Evolutionary conservation across 2,329 filamentous ascomycete species (phyloP), one percentile per base, ranked within the genome.

Genomic region (Nigrospora oryzae): DNA sequence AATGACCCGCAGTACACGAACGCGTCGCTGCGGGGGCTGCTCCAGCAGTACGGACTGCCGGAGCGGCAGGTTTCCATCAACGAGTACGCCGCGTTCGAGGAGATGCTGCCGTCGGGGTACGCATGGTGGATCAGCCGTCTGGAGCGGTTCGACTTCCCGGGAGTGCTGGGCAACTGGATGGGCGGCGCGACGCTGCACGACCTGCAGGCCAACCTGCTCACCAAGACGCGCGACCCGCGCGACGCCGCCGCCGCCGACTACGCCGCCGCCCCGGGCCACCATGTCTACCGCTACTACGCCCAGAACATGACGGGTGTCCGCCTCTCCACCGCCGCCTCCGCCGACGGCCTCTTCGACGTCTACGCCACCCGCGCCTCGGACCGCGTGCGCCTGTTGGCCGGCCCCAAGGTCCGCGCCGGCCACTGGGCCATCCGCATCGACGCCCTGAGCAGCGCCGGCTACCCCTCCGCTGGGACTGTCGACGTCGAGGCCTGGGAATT

Each of bases 221-320:
- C 44, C 42, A 44, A 47, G 37, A 28, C 36, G 3, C 31, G 34
- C n/a, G 33, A 44, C 31, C 41, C 45, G 15, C 40, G 40, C 13
- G 40, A 37, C 35, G 42, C 42, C 14, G 40, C 39, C 11, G 45
- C 48, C 16, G 30, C 42, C 7, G 51, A 49, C 4, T 53, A 53
- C 41, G 49, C 42, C 3, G 45, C 50, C 6, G 49, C 51, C 2
- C 48, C 50, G 2, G 66, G 70, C 19, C 73, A 60, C 55, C 67
- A 71, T 43, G 61, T 73, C 11, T 74, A 74, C 52, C 66, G 67
- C 43, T 72, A 71, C 55, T 74, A 73, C 52, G 58, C 63, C 38
- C 50, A 57, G 3, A 65, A 65, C 37, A 71, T 72, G 68, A 66
- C 63, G 0, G 69, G 69, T 4, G 42, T 58, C 13, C 62, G 68